A percentile compares a stretch with the other conserved stretches of the same genome.
phyloP scores from a whole-genome alignment of 352 stramenopile genomes.

The Phytophthora syringae region DNA sequence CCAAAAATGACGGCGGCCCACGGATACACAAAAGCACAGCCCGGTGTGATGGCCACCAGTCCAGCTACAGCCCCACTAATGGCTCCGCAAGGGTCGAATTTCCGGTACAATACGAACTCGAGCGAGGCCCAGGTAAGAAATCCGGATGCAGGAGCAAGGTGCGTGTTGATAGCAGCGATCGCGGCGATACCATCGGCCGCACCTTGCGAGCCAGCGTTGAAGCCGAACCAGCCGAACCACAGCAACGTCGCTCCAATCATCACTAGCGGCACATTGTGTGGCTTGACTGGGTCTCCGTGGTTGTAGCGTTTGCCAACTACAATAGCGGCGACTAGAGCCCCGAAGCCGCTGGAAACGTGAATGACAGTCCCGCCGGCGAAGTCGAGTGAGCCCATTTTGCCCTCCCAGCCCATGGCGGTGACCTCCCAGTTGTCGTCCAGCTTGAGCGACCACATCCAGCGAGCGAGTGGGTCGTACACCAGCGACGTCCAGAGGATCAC shows the following conservation, averaged over 20 bases:
- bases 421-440: conserved; percentile 60
- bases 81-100: conserved; percentile 68
- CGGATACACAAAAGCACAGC: conserved; percentile 69
- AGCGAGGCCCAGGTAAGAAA: conserved; percentile 74
- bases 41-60: conserved; percentile 74
- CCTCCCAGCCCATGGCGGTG: conserved; percentile 61
- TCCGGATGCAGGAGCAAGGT: conserved; percentile 60
- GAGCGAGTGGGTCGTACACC: conserved; percentile 87
- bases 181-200: conserved; percentile 68
- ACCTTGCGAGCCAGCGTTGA: conserved; percentile 75
- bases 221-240: conserved; percentile 88
- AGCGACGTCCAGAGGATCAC: conserved; percentile 79
- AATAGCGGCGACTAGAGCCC: conserved; percentile 65
- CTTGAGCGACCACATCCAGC: conserved; percentile 83
- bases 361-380: conserved; percentile 88
- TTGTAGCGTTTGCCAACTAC: conserved; percentile 83
- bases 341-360: conserved; percentile 80
- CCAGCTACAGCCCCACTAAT: conserved; percentile 69
- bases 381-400: conserved; percentile 73
- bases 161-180: conserved; percentile 76
- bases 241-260: conserved; percentile 79
- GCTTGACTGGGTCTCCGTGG: conserved; percentile 66
- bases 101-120: conserved; percentile 60
- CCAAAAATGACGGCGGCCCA: conserved; percentile 79
- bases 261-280: conserved; percentile 84